Evolutionary conservation across 805 yeast genomes (phyloP).

Genomic region (Cyberlindnera suaveolens): DNA sequence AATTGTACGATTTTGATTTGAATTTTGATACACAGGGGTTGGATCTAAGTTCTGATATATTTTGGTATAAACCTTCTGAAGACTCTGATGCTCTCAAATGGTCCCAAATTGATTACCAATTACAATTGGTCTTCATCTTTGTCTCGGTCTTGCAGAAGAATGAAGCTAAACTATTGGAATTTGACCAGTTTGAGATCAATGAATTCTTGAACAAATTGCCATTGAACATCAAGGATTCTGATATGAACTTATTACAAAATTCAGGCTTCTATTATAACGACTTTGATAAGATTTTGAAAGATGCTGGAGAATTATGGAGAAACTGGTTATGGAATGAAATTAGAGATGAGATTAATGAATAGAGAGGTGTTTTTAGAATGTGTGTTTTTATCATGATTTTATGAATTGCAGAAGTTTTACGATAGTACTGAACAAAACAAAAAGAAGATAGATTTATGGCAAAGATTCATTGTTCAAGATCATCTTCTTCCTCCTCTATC

Average conservation of each 20-base stretch:
- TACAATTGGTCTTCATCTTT: conserved; percentile 68
- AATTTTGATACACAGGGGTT: conserved; percentile 1
- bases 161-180: conserved; percentile 71
- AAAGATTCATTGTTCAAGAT: conserved; percentile 9
- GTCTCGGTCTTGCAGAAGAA: conserved; percentile 76
- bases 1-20: conserved; percentile 13
- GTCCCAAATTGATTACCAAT: conserved; percentile 65
- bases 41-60: conserved; percentile 9
- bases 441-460: too few species aligned
- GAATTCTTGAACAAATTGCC: conserved; percentile 58
- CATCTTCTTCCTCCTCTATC: conserved; percentile 32
- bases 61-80: conserved; percentile 19
- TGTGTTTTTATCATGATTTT: neutral
- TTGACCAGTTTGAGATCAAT: conserved; percentile 84
- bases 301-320: conserved; percentile 87
- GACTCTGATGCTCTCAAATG: conserved; percentile 35
- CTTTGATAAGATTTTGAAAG: conserved; percentile 65
- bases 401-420: neutral
- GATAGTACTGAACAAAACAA: too few species aligned
- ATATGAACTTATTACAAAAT: conserved; percentile 24
- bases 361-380: neutral
- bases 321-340: conserved; percentile 67
- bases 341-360: conserved; percentile 32
- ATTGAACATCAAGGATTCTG: conserved; percentile 4
- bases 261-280: conserved; percentile 42